Base-by-base conservation (phyloP, 2,329 filamentous ascomycete genomes). In the Aureobasidium sp. region DNA sequence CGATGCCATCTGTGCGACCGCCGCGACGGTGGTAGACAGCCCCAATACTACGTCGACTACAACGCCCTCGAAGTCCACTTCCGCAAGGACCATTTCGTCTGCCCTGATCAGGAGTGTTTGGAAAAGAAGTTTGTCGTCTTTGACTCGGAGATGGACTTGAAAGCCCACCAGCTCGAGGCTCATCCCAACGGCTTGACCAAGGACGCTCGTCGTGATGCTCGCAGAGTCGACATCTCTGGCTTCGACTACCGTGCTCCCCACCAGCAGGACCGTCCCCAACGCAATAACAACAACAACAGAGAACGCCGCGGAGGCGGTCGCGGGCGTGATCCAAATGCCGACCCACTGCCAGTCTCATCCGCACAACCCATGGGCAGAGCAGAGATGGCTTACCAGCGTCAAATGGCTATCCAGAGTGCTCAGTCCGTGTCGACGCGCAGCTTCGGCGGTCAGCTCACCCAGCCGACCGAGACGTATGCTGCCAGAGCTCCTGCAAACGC, bases 81-180 rank as follows among this genome's bases (percentile, higher is more conserved):
- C 72, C 83, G 84, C 65, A 87, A 87, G 67, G 91, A 94, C 62
- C 94, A 99, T 74, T 96, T 87, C 70, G 78, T 92, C 0, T 99
- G 94, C 71, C 75, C 84, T 7, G 91, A 99, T 69, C 81, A 83
- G 60, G 92, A 96, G 71, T 99, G 94, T 70, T 73, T 94, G 70
- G 94, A 97, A 68, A 96, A 96, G 83, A 97, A 97, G 73, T 97
- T 97, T 72, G 89, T 97, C 34, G 94, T 97, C 0, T 99, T 99
- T 68, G 90, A 91, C 61, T 92, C 91, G 0, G 90, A 97, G 70
- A 87, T 99, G 80, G 94, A 99, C 70, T 78, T 99, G 51, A 96
- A 97, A 73, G 94, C 89, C 3, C 94, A 99, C 75, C 90, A 96
- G 72, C 77, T 99, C 11, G 87, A 89, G 68, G 84, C 87, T 60